phyloP scores from a whole-genome alignment of 345 rosid species.

The Ceriops decandra region DNA sequence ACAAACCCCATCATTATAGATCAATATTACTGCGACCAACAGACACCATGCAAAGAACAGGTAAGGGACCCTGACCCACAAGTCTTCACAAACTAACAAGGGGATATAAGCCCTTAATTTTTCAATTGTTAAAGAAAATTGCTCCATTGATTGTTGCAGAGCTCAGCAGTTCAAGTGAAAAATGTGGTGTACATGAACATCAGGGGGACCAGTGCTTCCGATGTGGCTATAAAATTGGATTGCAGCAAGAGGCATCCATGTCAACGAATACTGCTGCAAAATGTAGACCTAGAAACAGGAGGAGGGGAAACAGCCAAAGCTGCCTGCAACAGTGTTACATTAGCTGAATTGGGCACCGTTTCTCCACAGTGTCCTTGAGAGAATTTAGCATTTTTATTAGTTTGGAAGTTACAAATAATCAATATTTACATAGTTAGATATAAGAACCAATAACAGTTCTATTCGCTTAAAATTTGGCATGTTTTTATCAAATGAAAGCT shows the following conservation, averaged over 20 bases:
- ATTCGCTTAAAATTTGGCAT: too few relatives aligned
- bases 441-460: too few relatives aligned
- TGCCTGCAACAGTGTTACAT: slow-evolving; percentile 47
- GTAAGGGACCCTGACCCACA: slow-evolving; percentile 17
- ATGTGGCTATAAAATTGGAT: slow-evolving; percentile 55
- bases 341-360: slow-evolving; percentile 40
- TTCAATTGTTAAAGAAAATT: not conserved
- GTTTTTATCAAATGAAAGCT: too few relatives aligned
- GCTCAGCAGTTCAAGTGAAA: slow-evolving; percentile 61
- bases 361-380: slow-evolving; percentile 45
- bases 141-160: slow-evolving; percentile 28
- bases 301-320: slow-evolving; percentile 34
- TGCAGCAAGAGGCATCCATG: slow-evolving; percentile 69
- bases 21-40: slow-evolving; percentile 78
- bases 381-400: too few relatives aligned
- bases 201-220: slow-evolving; percentile 66
- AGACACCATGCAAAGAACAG: slow-evolving; percentile 57
- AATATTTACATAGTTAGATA: too few relatives aligned
- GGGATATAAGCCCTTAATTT: not conserved
- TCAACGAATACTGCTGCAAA: slow-evolving; percentile 50
- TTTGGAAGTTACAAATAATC: too few relatives aligned
- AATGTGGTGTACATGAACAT: slow-evolving; percentile 70
- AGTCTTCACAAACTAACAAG: not conserved
- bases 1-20: slow-evolving; percentile 79
- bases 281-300: slow-evolving; percentile 36